Conservation (phyloP, 164 flowering plant species). For the Magnolia officinalis region DNA sequence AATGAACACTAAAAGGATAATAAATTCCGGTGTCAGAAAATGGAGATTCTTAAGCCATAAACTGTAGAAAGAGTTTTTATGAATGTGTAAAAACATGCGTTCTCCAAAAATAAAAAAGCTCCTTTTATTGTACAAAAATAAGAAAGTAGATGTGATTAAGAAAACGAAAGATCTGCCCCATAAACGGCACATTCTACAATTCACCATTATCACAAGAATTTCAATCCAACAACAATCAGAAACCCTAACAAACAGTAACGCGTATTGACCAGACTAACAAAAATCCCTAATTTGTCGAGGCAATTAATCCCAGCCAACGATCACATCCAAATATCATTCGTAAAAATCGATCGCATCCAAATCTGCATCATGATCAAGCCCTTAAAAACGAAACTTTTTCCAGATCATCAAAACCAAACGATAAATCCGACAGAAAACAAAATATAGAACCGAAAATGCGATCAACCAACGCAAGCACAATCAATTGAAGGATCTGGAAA, state of each 20-base stretch:
- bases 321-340: not conserved
- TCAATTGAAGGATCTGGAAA: slow-evolving; percentile 4
- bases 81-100: not conserved
- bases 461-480: not conserved
- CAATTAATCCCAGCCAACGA: not conserved
- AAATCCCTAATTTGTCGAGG: not conserved
- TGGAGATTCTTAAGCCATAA: not conserved
- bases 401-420: not conserved
- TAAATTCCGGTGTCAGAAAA: not conserved
- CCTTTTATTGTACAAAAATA: not conserved
- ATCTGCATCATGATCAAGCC: slow-evolving; percentile 1
- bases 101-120: not conserved
- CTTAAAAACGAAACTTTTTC: slow-evolving; percentile 4
- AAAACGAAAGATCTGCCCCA: not conserved
- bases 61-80: not conserved
- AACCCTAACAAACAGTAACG: not conserved
- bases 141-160: not conserved
- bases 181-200: not conserved
- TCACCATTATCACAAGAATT: not conserved
- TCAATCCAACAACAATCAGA: not conserved
- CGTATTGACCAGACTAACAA: not conserved
- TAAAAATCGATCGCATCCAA: not conserved
- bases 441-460: not conserved
- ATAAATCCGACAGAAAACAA: not conserved
- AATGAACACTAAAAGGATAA: not conserved